These are phyloP conservation scores for Candida sonorensis DNA, from an alignment of 805 yeast species.

Conservation along the genomic window DNA sequence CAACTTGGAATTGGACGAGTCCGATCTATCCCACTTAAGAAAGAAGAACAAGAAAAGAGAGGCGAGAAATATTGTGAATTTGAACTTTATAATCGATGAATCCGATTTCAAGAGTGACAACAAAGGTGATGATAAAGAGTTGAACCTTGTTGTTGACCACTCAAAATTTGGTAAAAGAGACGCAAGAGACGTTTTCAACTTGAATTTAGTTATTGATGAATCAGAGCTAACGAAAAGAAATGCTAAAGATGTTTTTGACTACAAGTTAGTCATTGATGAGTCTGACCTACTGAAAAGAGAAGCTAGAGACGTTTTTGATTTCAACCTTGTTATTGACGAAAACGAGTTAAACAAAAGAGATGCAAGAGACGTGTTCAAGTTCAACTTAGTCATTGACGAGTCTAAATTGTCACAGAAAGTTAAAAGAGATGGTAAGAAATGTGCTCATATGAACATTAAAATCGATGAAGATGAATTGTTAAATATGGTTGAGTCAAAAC, in stretches of 20 bases:
- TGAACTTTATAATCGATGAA: slow-evolving; percentile 14
- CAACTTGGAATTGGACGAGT: neutral
- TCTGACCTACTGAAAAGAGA: slow-evolving; percentile 1
- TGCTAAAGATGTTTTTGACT: slow-evolving; percentile 9
- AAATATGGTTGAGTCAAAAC: neutral
- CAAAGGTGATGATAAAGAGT: too few species aligned
- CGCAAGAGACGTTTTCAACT: slow-evolving; percentile 10
- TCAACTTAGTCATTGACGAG: slow-evolving; percentile 8
- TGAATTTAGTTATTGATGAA: slow-evolving; percentile 8
- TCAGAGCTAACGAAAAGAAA: slow-evolving; percentile 8
- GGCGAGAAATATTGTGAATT: slow-evolving; percentile 12
- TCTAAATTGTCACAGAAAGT: slow-evolving; percentile 8
- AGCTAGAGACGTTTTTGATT: slow-evolving; percentile 2
- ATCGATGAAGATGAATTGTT: slow-evolving; percentile 9
- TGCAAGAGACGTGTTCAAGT: slow-evolving; percentile 11
- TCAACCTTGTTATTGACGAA: slow-evolving; percentile 1
- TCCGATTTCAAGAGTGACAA: slow-evolving; percentile 1
- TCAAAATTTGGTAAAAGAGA: slow-evolving; percentile 11
- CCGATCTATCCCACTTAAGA: too few species aligned
- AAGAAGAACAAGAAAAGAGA: slow-evolving; percentile 11
- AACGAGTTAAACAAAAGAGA: slow-evolving; percentile 8
- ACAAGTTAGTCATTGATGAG: slow-evolving; percentile 13
- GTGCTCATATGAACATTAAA: slow-evolving; percentile 8
- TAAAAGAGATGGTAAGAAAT: slow-evolving; percentile 5
- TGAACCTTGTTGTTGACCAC: too few species aligned